Conservation (phyloP, 352 stramenopile species). For the Phytophthora ohioensis region DNA sequence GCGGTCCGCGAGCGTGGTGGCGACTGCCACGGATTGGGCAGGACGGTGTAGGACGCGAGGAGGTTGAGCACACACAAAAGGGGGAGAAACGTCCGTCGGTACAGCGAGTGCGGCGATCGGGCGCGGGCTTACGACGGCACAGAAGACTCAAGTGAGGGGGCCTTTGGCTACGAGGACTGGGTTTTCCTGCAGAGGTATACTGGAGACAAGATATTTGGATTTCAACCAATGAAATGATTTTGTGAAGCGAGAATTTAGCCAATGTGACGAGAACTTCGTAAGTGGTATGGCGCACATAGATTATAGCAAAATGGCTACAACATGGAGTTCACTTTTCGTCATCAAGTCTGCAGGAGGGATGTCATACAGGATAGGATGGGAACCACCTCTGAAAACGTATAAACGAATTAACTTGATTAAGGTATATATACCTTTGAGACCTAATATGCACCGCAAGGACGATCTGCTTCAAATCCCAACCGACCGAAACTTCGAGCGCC, state of each 20-base stretch:
- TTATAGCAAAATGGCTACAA: slow-evolving; percentile 1
- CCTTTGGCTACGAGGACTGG: slow-evolving; percentile 1
- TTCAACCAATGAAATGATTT: slow-evolving; percentile 19
- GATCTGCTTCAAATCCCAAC: too few relatives aligned
- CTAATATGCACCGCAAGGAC: too few relatives aligned
- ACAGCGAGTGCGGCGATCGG: neutral
- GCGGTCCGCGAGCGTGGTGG: slow-evolving; percentile 54
- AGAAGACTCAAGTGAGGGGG: slow-evolving; percentile 4
- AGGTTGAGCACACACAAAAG: neutral
- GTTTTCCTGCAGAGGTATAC: slow-evolving; percentile 15
- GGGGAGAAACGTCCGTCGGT: slow-evolving; percentile 17
- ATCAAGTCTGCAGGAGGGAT: too few relatives aligned
- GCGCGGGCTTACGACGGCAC: neutral
- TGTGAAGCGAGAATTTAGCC: slow-evolving; percentile 5
- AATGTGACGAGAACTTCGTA: slow-evolving; percentile 26
- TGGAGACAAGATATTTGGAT: slow-evolving; percentile 3
- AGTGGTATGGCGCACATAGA: slow-evolving; percentile 11
- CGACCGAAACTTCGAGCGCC: too few relatives aligned
- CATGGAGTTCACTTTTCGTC: neutral
- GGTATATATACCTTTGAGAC: too few relatives aligned
- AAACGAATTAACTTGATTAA: too few relatives aligned
- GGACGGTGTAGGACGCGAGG: slow-evolving; percentile 14
- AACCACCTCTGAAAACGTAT: too few relatives aligned
- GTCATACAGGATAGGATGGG: too few relatives aligned
- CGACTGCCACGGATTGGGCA: slow-evolving; percentile 26